These are phyloP conservation scores for Paracamarosporium sp. DNA, from an alignment of 2,329 filamentous ascomycete species.

Conservation along the genomic window DNA sequence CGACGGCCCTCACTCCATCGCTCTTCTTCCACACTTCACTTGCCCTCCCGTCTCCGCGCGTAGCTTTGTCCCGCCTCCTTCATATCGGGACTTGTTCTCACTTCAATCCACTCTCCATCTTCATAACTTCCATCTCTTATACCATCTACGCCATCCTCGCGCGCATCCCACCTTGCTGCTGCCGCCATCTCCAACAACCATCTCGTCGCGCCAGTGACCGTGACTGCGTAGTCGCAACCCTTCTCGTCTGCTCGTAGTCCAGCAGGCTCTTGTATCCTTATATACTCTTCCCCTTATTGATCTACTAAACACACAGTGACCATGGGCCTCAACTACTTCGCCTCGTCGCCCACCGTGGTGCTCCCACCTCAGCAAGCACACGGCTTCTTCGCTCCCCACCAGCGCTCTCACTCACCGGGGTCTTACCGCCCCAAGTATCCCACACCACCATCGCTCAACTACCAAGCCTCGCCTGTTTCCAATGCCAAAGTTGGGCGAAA, in stretches of 20 bases:
- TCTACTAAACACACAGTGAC: slow-evolving; percentile 50
- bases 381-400: slow-evolving; percentile 43
- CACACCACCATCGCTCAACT: slow-evolving; percentile 52
- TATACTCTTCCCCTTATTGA: slow-evolving; percentile 31
- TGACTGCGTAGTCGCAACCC: slow-evolving; percentile 33
- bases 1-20: slow-evolving; percentile 41
- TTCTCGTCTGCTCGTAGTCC: slow-evolving; percentile 32
- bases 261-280: slow-evolving; percentile 43
- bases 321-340: slow-evolving; percentile 55
- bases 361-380: slow-evolving; percentile 51
- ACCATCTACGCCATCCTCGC: slow-evolving; percentile 13
- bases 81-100: slow-evolving; percentile 13
- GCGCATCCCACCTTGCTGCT: slow-evolving; percentile 24
- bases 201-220: slow-evolving; percentile 34
- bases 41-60: slow-evolving; percentile 30
- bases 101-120: slow-evolving; percentile 22
- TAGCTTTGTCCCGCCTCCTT: slow-evolving; percentile 21
- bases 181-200: slow-evolving; percentile 18
- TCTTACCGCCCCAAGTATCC: slow-evolving; percentile 48
- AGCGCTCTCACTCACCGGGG: slow-evolving; percentile 43
- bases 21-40: slow-evolving; percentile 43
- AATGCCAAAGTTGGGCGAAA: slow-evolving; percentile 69
- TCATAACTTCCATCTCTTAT: slow-evolving; percentile 19
- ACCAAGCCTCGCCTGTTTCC: slow-evolving; percentile 46
- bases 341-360: slow-evolving; percentile 55